Evolutionary conservation across 257 asterid genomes (phyloP), one percentile per base, ranked within the genome.

Genomic region (Osmanthus fragrans): DNA sequence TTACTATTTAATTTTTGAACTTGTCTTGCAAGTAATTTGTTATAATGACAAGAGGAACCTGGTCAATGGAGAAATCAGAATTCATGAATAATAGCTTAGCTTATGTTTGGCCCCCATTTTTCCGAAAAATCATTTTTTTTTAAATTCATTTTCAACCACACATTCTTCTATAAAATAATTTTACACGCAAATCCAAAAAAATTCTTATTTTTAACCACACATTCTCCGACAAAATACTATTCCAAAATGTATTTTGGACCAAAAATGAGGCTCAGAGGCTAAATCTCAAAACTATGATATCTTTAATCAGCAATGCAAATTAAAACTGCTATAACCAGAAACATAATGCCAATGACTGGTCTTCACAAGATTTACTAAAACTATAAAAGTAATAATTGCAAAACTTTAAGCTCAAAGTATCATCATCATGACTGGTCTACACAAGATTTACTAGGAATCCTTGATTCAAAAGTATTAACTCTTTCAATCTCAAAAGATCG

Each of bases 41-140:
- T 85, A 96, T 71, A 51, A 96, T 83, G 65, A 93, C 99, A 65
- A 93, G 88, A 12, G 98, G 99, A 76, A 92, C 91, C 98, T 96
- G 96, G 76, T 69, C 82, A 77, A 32, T 71, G 72, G 51, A 32
- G 25, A 73, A 64, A 75, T 58, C 16, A 58, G 16, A 23, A 23
- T 58, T 21, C 30, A 58, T 23, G 9, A 9, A 58, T 6, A 27
- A 15, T 21, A 21, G n/a, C 15, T 10, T 2, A 32, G 34, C 4
- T 3, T 3, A 32, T 32, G 34, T 32, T 32, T 32, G 34, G 34
- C 34, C 34, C 34, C 34, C 34, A 32, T 3, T 32, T 32, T 32
- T 30, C 2, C 32, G n/a, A n/a, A 30, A 30, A 30, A 30, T 30
- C 5, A 0, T 2, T 3, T 32, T 32, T 32, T 32, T 2, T 5